Conservation (phyloP, 176 grass and related monocot species). For the Aegilops umbellulata region DNA sequence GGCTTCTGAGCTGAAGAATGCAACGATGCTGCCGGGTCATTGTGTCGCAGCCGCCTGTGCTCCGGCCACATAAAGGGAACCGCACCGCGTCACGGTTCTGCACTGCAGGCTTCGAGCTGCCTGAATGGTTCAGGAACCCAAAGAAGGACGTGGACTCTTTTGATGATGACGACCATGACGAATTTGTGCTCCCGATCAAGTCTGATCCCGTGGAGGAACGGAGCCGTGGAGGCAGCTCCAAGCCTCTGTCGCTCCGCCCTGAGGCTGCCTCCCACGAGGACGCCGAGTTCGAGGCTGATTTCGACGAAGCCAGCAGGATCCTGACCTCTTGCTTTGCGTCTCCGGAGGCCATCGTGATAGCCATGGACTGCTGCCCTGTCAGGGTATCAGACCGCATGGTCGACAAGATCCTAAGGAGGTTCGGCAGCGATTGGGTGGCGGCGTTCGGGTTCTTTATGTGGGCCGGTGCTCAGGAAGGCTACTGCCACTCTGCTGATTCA, state of each 20-base stretch:
- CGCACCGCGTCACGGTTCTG: not conserved
- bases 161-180: conserved; percentile 30
- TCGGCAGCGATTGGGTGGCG: conserved; percentile 68
- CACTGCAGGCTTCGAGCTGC: conserved; percentile 47
- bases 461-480: conserved; percentile 48
- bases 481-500: conserved; percentile 44
- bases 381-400: conserved; percentile 48
- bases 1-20: conserved; percentile 35
- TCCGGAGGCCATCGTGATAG: conserved; percentile 54
- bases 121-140: conserved; percentile 72
- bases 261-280: conserved; percentile 21
- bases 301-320: conserved; percentile 52
- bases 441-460: conserved; percentile 88
- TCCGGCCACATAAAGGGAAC: not conserved
- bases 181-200: conserved; percentile 65
- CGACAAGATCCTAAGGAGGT: conserved; percentile 57
- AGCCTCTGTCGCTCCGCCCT: conserved; percentile 11
- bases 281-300: conserved; percentile 41
- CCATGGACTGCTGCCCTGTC: conserved; percentile 54
- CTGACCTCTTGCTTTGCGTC: conserved; percentile 51
- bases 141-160: conserved; percentile 29
- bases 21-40: conserved; percentile 14
- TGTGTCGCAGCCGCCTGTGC: not conserved
- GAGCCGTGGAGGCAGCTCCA: not conserved
- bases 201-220: conserved; percentile 22